These are phyloP conservation scores for Neurospora discreta DNA, from an alignment of 495 filamentous ascomycete species.

Conservation along the genomic window DNA sequence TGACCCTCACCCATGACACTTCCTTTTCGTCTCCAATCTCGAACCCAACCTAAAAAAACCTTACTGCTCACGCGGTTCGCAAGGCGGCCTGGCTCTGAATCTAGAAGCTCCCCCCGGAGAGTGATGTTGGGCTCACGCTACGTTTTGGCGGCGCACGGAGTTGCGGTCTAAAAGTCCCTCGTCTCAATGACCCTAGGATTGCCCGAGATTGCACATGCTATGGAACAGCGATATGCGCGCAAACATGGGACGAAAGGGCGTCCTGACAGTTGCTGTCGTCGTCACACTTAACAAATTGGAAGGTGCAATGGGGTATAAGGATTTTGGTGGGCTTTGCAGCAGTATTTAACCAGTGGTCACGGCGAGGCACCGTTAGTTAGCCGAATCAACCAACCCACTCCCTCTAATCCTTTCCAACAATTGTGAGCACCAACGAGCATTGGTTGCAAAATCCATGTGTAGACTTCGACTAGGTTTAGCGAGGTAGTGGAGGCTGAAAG, in stretches of 20 bases:
- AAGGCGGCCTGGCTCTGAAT: not conserved
- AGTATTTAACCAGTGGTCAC: too few relatives aligned
- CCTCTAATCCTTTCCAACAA: too few relatives aligned
- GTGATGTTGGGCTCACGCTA: not conserved
- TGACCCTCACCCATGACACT: not conserved
- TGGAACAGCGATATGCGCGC: not conserved
- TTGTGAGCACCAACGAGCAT: too few relatives aligned
- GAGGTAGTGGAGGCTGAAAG: not conserved
- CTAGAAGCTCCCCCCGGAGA: not conserved
- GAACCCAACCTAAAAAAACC: not conserved
- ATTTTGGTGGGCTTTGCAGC: too few relatives aligned
- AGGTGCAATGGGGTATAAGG: too few relatives aligned
- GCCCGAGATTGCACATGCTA: not conserved
- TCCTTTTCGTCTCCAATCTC: not conserved
- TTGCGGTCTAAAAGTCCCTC: not conserved
- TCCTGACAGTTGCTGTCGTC: not conserved
- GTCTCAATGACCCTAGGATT: not conserved
- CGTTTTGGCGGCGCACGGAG: not conserved
- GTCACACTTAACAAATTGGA: not conserved
- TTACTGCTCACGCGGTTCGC: not conserved
- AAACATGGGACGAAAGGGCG: not conserved
- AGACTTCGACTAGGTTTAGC: not conserved
- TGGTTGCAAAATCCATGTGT: not conserved
- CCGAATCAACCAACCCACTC: too few relatives aligned
- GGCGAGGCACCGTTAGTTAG: too few relatives aligned